A percentile compares a stretch with the other conserved stretches of the same genome.
These are phyloP conservation scores for Rhodotorula sp. DNA, from an alignment of 1,284 basidiomycete genomes.

Conservation along the genomic window DNA sequence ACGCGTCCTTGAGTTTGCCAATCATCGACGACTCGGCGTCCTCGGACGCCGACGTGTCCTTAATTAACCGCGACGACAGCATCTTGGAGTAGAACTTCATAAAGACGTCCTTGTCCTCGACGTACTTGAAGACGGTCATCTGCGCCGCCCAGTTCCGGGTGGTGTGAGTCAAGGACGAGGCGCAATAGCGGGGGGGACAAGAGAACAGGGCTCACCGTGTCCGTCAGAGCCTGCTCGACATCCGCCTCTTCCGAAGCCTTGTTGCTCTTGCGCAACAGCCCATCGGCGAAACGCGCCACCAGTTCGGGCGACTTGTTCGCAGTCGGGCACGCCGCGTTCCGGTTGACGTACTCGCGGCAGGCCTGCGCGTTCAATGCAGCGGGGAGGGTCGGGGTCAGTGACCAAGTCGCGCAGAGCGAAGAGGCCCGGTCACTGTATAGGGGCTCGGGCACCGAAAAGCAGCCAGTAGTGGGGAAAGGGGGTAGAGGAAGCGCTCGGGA, in stretches of 20 bases:
- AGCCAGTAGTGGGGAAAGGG: too few relatives aligned
- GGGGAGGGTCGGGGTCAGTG: neutral
- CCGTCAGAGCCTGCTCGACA: slow-evolving; percentile 83
- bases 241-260: slow-evolving; percentile 86
- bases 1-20: slow-evolving; percentile 95
- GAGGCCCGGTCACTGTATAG: neutral
- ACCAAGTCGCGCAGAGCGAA: neutral
- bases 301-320: slow-evolving; percentile 87
- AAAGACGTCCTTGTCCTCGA: slow-evolving; percentile 99
- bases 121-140: slow-evolving; percentile 99
- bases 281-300: slow-evolving; percentile 89
- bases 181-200: too few relatives aligned
- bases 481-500: neutral
- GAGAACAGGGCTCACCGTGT: slow-evolving; percentile 68
- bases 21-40: slow-evolving; percentile 99
- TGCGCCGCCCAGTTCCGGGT: slow-evolving; percentile 47
- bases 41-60: slow-evolving; percentile 88
- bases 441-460: too few relatives aligned
- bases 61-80: slow-evolving; percentile 90
- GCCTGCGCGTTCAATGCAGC: slow-evolving; percentile 58
- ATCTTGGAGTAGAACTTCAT: slow-evolving; percentile 98
- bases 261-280: slow-evolving; percentile 89
- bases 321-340: slow-evolving; percentile 83
- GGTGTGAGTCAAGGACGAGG: neutral
- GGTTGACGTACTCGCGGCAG: slow-evolving; percentile 93